A percentile compares a stretch with the other conserved stretches of the same genome.
Evolutionary conservation across 805 yeast species (phyloP).

Genomic region (Lipomyces orientalis): DNA sequence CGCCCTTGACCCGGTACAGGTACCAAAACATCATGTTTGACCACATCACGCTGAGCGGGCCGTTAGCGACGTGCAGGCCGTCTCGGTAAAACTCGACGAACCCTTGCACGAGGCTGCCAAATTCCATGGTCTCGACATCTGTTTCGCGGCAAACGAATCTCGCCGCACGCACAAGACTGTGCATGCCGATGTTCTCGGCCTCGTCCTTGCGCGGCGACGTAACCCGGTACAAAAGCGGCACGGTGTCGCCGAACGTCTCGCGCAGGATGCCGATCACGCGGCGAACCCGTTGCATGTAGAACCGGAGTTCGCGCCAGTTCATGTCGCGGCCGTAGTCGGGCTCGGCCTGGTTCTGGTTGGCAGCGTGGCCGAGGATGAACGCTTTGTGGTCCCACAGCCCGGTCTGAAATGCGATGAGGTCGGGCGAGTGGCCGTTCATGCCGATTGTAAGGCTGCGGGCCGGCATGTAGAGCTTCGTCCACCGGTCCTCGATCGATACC

Average conservation of each 20-base stretch:
- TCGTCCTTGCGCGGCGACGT: constrained; percentile 5
- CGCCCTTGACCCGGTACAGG: constrained; percentile 14
- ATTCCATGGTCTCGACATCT: constrained; percentile 11
- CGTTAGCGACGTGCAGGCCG: constrained; percentile 3
- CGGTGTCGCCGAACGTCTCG: constrained; percentile 7
- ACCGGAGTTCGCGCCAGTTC: constrained; percentile 19
- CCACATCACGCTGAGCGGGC: constrained; percentile 11
- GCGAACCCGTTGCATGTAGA: constrained; percentile 7
- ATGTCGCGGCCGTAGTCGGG: constrained; percentile 51
- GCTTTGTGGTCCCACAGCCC: constrained; percentile 21
- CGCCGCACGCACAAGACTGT: constrained; percentile 10
- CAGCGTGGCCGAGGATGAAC: background rate
- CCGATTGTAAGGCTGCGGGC: background rate
- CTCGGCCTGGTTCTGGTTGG: constrained; percentile 52
- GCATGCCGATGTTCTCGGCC: background rate
- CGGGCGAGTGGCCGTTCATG: constrained; percentile 15
- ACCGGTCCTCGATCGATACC: constrained; percentile 20
- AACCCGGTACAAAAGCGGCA: constrained; percentile 15
- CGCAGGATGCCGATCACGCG: background rate
- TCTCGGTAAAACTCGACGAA: background rate
- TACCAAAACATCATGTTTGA: constrained; percentile 14
- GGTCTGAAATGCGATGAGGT: constrained; percentile 14
- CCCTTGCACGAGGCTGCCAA: constrained; percentile 12
- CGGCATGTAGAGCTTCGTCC: constrained; percentile 5
- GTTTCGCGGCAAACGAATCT: constrained; percentile 1